These are phyloP conservation scores for Alternaria ventricosa DNA, from an alignment of 2,329 filamentous ascomycete genomes.

Conservation along the genomic window DNA sequence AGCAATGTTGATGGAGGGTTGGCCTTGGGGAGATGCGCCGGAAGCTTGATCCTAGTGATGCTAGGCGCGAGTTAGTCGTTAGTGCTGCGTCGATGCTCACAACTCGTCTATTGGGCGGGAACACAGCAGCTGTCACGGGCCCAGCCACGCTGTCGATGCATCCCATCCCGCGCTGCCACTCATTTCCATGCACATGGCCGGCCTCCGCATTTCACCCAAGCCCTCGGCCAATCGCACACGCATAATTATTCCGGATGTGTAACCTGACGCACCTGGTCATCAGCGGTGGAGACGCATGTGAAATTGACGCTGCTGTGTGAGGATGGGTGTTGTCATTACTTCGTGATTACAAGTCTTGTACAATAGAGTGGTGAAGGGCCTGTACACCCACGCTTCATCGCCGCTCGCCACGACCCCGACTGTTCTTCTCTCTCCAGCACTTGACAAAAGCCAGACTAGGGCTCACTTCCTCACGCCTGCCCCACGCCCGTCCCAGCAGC, in stretches of 20 bases:
- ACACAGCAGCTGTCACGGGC: conserved; percentile 31
- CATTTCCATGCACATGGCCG: conserved; percentile 19
- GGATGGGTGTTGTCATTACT: conserved; percentile 5
- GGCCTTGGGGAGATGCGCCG: conserved; percentile 18
- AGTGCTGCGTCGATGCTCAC: conserved; percentile 17
- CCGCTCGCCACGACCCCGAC: not conserved
- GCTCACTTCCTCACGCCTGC: conserved; percentile 52
- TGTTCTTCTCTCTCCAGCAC: conserved; percentile 21
- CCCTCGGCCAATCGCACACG: not conserved
- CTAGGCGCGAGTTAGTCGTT: conserved; percentile 20
- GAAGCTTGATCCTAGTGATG: conserved; percentile 23
- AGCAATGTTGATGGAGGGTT: conserved; percentile 14
- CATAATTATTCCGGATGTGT: not conserved
- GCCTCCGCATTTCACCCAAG: conserved; percentile 12
- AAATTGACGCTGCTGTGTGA: not conserved
- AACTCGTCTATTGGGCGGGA: conserved; percentile 18
- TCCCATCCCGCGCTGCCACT: conserved; percentile 14
- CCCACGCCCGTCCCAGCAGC: conserved; percentile 80
- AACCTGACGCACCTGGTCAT: not conserved
- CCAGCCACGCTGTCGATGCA: conserved; percentile 21
- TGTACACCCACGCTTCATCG: not conserved
- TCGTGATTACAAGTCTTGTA: conserved; percentile 35
- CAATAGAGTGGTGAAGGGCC: conserved; percentile 18
- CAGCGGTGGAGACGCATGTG: not conserved
- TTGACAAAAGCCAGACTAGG: conserved; percentile 52